Evolutionary conservation across 495 filamentous ascomycete genomes (phyloP), one percentile per base, ranked within the genome.

Genomic region (Aspergillus cristatus): DNA sequence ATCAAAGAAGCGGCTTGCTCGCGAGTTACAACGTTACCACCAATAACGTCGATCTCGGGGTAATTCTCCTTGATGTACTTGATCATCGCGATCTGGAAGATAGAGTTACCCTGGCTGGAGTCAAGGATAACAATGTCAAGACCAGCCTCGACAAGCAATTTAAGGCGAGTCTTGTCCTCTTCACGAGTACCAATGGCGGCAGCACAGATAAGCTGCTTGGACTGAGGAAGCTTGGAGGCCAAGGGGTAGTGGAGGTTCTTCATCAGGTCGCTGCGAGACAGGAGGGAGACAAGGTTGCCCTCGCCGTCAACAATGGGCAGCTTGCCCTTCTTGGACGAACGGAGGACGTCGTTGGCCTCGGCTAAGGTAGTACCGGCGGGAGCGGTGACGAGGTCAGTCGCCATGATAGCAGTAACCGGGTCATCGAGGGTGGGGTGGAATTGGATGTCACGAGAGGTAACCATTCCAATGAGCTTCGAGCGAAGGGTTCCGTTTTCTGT

Each of bases 161-260:
- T 66, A n/a, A 99, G 73, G 40, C 91, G 77, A 16, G 64, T 48
- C 71, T 93, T 96, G 62, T 97, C 91, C 53, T 87, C 84, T 29
- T 87, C 84, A 29, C 91, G 79, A 14, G 91, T 99, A 40, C 91
- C 91, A 50, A 99, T 93, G 31, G 93, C 83, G 37, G 91, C 91
- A 41, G 89, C 89, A 51, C 84, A 86, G 41, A 99, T 88, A 22
- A 97, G 80, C 70, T 99, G 93, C 70, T 99, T 99, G 41, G 90
- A 96, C 51, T 93, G 79, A 35, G 90, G 86, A 14, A 94, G 80
- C 72, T 99, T 99, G 15, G 93, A 97, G 32, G 91, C 91, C 38
- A 95, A 72, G 28, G 91, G 91, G 64, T 89, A 99, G 68, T 97
- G 81, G 10, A 96, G 75, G 65, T 99, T 99, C 76, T 99, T 99